Percentiles rank a stretch among this genome's conserved stretches.
Conservation (phyloP, 139 green algal genomes). For the Deuterostichococcus epilithicus region DNA sequence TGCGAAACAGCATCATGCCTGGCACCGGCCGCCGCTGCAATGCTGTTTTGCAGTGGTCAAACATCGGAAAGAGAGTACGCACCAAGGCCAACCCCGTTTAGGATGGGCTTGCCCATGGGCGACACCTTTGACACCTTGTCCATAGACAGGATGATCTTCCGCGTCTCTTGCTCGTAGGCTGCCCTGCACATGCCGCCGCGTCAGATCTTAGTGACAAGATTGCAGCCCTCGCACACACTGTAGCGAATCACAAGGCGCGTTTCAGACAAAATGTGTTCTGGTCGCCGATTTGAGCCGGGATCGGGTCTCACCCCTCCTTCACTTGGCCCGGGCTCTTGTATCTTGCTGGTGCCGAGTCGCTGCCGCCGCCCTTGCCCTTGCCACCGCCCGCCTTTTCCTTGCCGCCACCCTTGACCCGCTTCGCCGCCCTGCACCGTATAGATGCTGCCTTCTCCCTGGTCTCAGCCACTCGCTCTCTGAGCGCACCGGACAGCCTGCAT, state of each 20-base stretch:
- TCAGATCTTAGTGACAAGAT: background rate
- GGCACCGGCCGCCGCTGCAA: no score
- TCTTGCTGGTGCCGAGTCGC: background rate
- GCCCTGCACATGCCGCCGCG: background rate
- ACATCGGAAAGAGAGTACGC: slow-evolving; percentile 51
- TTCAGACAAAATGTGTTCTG: background rate
- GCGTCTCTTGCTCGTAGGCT: slow-evolving; percentile 77
- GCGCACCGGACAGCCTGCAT: no score
- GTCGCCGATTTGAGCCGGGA: no score
- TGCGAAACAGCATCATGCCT: no score
- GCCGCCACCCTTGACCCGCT: background rate
- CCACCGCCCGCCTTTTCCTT: background rate
- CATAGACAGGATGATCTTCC: slow-evolving; percentile 76
- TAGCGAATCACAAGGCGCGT: background rate
- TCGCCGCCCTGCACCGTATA: no score
- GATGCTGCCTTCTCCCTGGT: no score
- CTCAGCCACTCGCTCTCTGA: no score
- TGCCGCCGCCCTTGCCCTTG: background rate
- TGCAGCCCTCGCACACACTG: background rate
- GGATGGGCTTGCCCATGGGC: slow-evolving; percentile 72
- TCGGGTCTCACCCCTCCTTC: slow-evolving; percentile 7
- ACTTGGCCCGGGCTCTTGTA: slow-evolving; percentile 7
- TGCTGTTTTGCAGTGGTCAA: background rate
- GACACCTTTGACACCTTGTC: slow-evolving; percentile 46
- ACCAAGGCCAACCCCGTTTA: slow-evolving; percentile 79